Base-by-base conservation (phyloP, 176 grass and related monocot genomes). In the Oryza meyeriana region DNA sequence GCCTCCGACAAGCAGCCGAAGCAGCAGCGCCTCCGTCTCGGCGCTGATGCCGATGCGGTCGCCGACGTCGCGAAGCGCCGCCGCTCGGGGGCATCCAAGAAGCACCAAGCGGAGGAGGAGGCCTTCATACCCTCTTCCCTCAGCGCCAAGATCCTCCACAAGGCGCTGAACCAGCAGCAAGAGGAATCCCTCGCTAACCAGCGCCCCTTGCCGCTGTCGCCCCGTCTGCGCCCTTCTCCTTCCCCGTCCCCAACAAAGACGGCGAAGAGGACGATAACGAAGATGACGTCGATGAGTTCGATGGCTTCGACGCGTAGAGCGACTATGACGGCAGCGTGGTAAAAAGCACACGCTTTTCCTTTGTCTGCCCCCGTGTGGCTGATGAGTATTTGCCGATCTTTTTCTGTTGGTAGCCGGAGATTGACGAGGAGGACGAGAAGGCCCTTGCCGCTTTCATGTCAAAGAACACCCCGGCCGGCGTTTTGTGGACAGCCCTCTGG, bases 391-490 rank as follows among this genome's bases (percentile, higher is more conserved):
- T 39, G 27, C 3, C 70, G 9, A 1, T 35, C 45, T 14, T 52
- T 10, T 66, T 45, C 24, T 10, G 47, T 38, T 40, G 35, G 12
- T 74, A 98, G 95, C 74, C 91, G 72, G 90, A 93, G 75, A 98
- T 98, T 32, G 77, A 98, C 9, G 92, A 95, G 72, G 92, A 98
- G 61, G 95, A 98, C 22, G 89, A 98, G 87, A 93, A 64, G 87
- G 88, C 94, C 28, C 90, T 95, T 13, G 90, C 90, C 0, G 79
- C 84, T 0, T 98, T 98, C 88, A 93, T 93, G 88, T 76, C 81
- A 0, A 87, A 85, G 67, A 89, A 86, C 70, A 82, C 83, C 20
- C 72, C 79, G 9, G n/a, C n/a, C n/a, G n/a, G n/a, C n/a, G n/a
- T n/a, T n/a, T n/a, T n/a, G n/a, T n/a, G n/a, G n/a, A n/a, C n/a